Evolutionary conservation across 129 eudicot species (phyloP), one percentile per base, ranked within the genome.

Genomic region (Calendula officinalis): DNA sequence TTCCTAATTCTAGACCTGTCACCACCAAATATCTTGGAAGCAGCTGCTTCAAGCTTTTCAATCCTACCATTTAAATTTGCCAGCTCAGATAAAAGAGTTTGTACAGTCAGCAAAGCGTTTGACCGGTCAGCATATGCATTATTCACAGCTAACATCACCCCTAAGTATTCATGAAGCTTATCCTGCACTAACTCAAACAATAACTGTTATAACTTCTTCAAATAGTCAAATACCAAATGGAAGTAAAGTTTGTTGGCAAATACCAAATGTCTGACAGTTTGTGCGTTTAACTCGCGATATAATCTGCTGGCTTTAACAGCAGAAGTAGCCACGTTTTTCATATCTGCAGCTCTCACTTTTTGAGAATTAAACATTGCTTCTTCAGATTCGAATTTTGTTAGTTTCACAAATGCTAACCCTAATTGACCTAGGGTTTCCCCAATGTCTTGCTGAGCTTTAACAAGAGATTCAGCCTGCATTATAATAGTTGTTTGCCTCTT

Each of bases 121-220:
- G 97, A 79, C 13, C 97, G 79, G 47, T 89, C 97, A 15, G 95
- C 51, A 86, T 83, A 86, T 42, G 97, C 97, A 71, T 81, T 83
- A 66, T 89, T 86, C 32, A 89, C 86, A 74, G 95, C 88, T 57
- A 89, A 56, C 94, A 89, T 86, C 69, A 81, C 85, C 53, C 95
- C 97, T 27, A 89, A 91, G 54, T 89, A 89, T 32, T 89, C 97
- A 83, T 89, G 97, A 41, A 89, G 91, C 84, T 89, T 83, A 72
- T 86, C 97, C 97, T 89, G 88, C 72, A 78, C 16, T 44, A 72
- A 34, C 5, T 22, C 10, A 22, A 72, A 61, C 48, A 58, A 61
- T 69, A 53, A 52, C 10, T 22, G 10, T 22, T 22, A 52, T 13
- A 52, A 52, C 36, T 27, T 22, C 2, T 22, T 22, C 30, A 22